Percentiles rank a stretch among this genome's conserved stretches.
Conservation (phyloP, 257 asterid species). For the Solanum rostratum region DNA sequence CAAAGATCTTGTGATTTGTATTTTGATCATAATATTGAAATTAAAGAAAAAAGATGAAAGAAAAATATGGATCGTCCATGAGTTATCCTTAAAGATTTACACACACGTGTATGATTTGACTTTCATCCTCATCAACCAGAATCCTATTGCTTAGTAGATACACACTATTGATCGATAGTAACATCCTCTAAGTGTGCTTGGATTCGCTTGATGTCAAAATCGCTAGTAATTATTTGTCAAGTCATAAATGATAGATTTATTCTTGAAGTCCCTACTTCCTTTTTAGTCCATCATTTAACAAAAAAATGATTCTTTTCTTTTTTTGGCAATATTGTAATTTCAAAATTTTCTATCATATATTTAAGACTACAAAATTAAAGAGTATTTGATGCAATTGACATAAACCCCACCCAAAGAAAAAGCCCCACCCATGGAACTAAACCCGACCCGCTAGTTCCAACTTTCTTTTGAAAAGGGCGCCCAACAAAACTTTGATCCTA, state of each 20-base stretch:
- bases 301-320: too few species aligned
- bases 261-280: too few species aligned
- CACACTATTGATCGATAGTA: neutral
- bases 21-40: neutral
- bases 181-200: neutral
- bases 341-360: too few species aligned
- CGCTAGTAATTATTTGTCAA: neutral
- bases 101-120: neutral
- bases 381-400: too few species aligned
- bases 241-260: too few species aligned
- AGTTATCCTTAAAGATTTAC: neutral
- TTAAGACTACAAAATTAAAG: too few species aligned
- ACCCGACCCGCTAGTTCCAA: neutral
- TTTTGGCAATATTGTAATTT: too few species aligned
- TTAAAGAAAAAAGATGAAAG: neutral
- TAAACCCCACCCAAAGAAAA: too few species aligned
- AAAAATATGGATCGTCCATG: neutral
- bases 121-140: neutral
- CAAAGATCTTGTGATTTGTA: neutral
- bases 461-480: neutral
- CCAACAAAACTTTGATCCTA: neutral
- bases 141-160: neutral
- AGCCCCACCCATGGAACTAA: neutral
- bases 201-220: too few species aligned
- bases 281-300: too few species aligned